Base-by-base conservation (phyloP, 148 eudicot genomes). In the Polygonum maritimum region DNA sequence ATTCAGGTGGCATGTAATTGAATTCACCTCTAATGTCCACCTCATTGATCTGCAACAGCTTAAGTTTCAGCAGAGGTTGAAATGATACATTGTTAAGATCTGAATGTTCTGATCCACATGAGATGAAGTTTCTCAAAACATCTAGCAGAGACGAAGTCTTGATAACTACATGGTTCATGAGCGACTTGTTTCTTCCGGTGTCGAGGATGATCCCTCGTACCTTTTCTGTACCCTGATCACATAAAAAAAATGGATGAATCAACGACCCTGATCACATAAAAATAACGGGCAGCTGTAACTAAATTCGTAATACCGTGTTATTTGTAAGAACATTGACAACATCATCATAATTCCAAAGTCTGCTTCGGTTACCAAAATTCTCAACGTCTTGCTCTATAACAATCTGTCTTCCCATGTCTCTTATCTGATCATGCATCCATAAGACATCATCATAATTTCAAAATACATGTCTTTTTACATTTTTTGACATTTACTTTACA, bases 321-420 rank as follows among this genome's bases (percentile, higher is more conserved):
- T 78, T 39, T 9, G 67, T 80, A 76, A 90, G 77, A 40, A 86
- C 80, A 41, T 31, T 72, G 48, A 75, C 44, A 73, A 81, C 78
- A 10, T 85, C 81, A 69, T 6, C 47, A 74, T n/a, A 77, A 41
- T 85, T 83, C 94, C 94, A 90, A 5, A 90, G 62, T 77, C 94
- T 88, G 73, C 89, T 90, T 18, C 80, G 84, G 75, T 54, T 81
- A 10, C 83, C 86, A 47, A 52, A 77, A 69, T 85, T 35, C 19
- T 14, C 31, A 22, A 16, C 35, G 81, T 58, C 48, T 77, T 86
- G 79, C 18, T 78, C 78, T 9, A n/a, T 54, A 44, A 88, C 87
- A 75, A 90, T 88, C 82, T 90, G 85, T 77, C 84, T 86, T 65
- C 94, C 94, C 94, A 90, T 90, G 75, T 90, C 88, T 82, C 83